Base-by-base conservation (phyloP, 345 rosid species). In the Populus pruinosa region DNA sequence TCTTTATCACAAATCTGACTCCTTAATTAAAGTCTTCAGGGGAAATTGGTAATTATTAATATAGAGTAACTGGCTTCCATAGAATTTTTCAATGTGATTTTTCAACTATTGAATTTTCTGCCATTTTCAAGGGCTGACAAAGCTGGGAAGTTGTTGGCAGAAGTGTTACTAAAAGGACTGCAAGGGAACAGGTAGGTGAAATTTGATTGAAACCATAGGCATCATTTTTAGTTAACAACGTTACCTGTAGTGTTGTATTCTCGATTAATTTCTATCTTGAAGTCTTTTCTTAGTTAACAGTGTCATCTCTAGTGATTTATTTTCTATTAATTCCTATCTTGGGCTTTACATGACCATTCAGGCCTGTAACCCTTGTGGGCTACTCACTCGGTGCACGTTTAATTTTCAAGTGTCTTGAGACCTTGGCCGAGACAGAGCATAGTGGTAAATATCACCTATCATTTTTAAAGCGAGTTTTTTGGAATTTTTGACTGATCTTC, bases 351-450 rank as follows among this genome's bases (percentile, higher is more conserved):
- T 62, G 35, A 80, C 70, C 77, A 75, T 76, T 73, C 74, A 95
- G 99, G 89, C 99, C 99, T 35, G 91, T 93, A 79, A 93, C 97
- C 2, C 96, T 96, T 11, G 87, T 93, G 78, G 98, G 98, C 61
- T 96, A 82, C 73, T 96, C 98, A 21, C 97, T 96, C 72, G 99
- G 99, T 76, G 98, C 98, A 18, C 89, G 98, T 47, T 93, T 92
- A 70, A 86, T 96, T 72, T 93, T 93, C 83, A 96, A 92, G 83
- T 96, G 99, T 82, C 97, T 96, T 36, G 88, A 96, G 77, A 72
- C 83, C 73, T 83, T 96, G 86, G 93, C 97, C 4, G 92, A 90
- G 85, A 89, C 92, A n/a, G 96, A 93, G 82, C 83, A 83, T 68
- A 85, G 77, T 77, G 99, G 99, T 93, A 91, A 65, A 59, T 6